Conservation (phyloP, 2,329 filamentous ascomycete species). For the Trichophyton schoenleinii region DNA sequence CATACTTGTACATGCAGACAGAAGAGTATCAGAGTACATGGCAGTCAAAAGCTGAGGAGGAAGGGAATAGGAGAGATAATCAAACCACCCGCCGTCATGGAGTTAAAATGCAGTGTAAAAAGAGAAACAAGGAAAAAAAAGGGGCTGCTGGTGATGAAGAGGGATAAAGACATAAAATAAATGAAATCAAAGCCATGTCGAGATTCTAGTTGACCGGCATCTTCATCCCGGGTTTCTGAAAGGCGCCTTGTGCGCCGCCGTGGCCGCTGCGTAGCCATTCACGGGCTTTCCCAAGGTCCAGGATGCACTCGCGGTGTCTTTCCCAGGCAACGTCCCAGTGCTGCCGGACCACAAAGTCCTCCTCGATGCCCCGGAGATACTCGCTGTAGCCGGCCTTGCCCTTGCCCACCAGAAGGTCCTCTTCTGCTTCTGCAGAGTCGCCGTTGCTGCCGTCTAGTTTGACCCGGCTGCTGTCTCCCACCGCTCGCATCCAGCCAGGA, state of each 20-base stretch:
- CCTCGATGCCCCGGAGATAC: slow-evolving; percentile 35
- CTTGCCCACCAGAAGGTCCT: slow-evolving; percentile 20
- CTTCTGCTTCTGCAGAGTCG: slow-evolving; percentile 17
- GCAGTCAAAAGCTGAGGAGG: background rate
- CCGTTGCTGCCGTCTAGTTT: slow-evolving; percentile 17
- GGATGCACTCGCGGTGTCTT: slow-evolving; percentile 32
- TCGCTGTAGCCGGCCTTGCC: slow-evolving; percentile 32
- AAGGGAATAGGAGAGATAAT: background rate
- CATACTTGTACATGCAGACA: background rate
- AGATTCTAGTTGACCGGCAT: background rate
- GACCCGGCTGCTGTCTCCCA: slow-evolving; percentile 35
- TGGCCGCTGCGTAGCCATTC: slow-evolving; percentile 11
- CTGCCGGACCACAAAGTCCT: slow-evolving; percentile 34
- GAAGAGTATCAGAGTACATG: background rate
- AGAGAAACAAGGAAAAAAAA: background rate
- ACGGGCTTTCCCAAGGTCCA: slow-evolving; percentile 20
- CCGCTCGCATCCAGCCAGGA: slow-evolving; percentile 40
- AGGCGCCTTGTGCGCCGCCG: background rate
- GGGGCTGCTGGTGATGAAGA: background rate
- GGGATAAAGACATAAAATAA: background rate
- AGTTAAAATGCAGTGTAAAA: background rate
- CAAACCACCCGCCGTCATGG: background rate
- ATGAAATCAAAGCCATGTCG: background rate
- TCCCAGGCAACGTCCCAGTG: slow-evolving; percentile 39
- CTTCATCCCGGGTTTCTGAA: background rate